Base-by-base conservation (phyloP, 1,284 basidiomycete species). In the Ganoderma multipileum region DNA sequence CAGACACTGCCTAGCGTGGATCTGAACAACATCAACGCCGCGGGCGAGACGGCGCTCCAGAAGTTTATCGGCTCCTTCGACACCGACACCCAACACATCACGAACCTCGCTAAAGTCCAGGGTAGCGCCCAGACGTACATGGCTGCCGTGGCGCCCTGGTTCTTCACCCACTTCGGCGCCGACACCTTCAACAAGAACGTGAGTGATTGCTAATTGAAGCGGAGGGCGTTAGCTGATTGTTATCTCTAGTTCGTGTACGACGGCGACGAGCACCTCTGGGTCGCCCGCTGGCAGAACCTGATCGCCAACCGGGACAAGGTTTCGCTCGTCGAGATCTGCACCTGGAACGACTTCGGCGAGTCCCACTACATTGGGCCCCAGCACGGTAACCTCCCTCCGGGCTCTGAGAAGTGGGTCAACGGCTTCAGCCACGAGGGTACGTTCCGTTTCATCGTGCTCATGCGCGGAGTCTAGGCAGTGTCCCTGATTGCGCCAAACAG, bases 121-220 rank as follows among this genome's bases (percentile, higher is more conserved):
- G 70, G 72, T 67, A 69, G 73, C 62, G 72, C 67, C 12, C 66
- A 67, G 66, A 73, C 74, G 6, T 77, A 77, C 73, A 73, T 79
- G 69, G 70, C 75, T 69, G 81, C 82, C 16, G 83, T 80, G 9
- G 82, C 82, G 26, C 81, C 83, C 0, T 85, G 83, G 83, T 95
- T 95, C 84, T 95, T 91, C 83, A 95, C 94, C 9, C 91, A 93
- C 73, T 93, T 91, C 74, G 82, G 87, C 38, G 80, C 83, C 3
- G 77, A 90, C 54, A 83, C 86, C 0, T 95, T 88, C 79, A 90
- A 95, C 83, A 95, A 96, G 83, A 95, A 95, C 79, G 93, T 93
- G 70, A 74, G 86, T 77, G 60, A 52, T 47, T 55, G 5, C 16
- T 16, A 20, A 3, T 52, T 23, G 44, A n/a, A 26, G 4, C 2